Evolutionary conservation across 2,329 filamentous ascomycete species (phyloP).

Genomic region (Diplodia sapinea): DNA sequence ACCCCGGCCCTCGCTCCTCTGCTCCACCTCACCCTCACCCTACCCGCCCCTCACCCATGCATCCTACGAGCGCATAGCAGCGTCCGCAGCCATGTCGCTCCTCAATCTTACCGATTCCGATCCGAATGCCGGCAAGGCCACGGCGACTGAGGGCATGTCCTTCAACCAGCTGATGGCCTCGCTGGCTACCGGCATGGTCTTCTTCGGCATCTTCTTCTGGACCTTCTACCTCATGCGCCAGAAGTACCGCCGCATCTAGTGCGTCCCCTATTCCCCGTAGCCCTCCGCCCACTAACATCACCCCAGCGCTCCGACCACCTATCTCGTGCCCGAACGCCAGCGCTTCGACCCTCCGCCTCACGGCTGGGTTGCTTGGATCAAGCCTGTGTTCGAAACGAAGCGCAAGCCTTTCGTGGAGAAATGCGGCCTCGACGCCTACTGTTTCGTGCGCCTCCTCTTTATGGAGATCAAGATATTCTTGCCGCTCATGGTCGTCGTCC

Average conservation of each 20-base stretch:
- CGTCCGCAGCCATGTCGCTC: conserved; percentile 11
- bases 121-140: conserved; percentile 21
- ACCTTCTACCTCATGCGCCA: conserved; percentile 79
- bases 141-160: conserved; percentile 19
- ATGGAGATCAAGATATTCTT: conserved; percentile 91
- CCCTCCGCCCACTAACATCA: conserved; percentile 32
- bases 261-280: conserved; percentile 44
- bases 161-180: conserved; percentile 29
- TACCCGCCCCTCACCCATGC: conserved; percentile 2
- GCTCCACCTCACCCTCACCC: background rate
- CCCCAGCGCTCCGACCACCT: conserved; percentile 78
- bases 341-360: conserved; percentile 75
- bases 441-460: conserved; percentile 89
- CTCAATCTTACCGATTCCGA: conserved; percentile 6
- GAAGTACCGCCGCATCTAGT: conserved; percentile 84
- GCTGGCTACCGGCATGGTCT: conserved; percentile 16
- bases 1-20: background rate
- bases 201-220: conserved; percentile 24
- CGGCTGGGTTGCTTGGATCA: conserved; percentile 61
- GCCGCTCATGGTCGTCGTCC: conserved; percentile 75
- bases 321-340: conserved; percentile 83
- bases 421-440: conserved; percentile 87
- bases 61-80: conserved; percentile 8
- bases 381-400: conserved; percentile 41
- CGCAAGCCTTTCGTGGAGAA: conserved; percentile 41